phyloP scores from a whole-genome alignment of 495 filamentous ascomycete species.

The Penicillium steckii region DNA sequence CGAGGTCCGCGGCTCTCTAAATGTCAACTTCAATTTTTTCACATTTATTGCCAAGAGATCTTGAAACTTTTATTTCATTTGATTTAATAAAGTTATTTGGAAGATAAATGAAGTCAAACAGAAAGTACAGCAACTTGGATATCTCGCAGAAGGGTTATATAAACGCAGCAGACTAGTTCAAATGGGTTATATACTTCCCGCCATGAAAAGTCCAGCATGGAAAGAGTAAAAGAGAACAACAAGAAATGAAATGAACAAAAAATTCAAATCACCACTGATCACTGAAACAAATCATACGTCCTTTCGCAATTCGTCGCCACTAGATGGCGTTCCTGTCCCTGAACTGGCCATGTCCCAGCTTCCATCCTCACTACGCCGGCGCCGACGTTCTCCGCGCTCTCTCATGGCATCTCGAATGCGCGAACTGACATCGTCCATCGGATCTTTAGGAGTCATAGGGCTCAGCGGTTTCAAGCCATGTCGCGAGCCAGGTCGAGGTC shows the following conservation, averaged over 20 bases:
- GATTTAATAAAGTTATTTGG: too few relatives aligned
- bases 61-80: too few relatives aligned
- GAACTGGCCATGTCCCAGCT: slow-evolving; percentile 49
- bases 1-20: slow-evolving; percentile 7
- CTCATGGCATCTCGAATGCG: slow-evolving; percentile 88
- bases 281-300: slow-evolving; percentile 30
- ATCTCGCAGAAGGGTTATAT: slow-evolving; percentile 24
- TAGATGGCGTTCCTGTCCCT: slow-evolving; percentile 44
- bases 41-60: too few relatives aligned
- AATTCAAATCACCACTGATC: too few relatives aligned
- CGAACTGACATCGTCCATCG: slow-evolving; percentile 77
- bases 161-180: slow-evolving; percentile 16
- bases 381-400: slow-evolving; percentile 72
- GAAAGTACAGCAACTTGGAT: slow-evolving; percentile 15
- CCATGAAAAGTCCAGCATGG: too few relatives aligned
- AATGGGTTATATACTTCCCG: slow-evolving; percentile 12
- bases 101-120: too few relatives aligned
- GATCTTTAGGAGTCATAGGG: slow-evolving; percentile 64
- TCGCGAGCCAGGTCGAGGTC: slow-evolving; percentile 56
- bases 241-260: too few relatives aligned
- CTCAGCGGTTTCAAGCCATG: slow-evolving; percentile 74
- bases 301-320: slow-evolving; percentile 41
- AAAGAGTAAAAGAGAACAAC: too few relatives aligned
- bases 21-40: too few relatives aligned
- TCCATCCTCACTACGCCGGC: slow-evolving; percentile 60